Evolutionary conservation across 2,329 filamentous ascomycete species (phyloP).

Genomic region (Cryphonectria carpinicola): DNA sequence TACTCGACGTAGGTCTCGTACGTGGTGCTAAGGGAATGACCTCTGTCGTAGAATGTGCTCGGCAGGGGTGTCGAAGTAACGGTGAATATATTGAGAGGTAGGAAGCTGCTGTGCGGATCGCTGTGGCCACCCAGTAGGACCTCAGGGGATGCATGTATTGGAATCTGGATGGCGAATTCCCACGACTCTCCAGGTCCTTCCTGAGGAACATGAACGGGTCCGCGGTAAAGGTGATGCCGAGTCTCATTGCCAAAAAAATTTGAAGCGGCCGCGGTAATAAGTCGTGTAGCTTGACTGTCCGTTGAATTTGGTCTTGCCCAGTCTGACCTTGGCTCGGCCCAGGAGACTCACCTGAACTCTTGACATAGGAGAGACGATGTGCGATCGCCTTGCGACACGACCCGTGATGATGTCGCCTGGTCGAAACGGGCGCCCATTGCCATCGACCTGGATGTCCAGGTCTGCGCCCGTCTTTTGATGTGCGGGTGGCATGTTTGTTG

Average conservation of each 20-base stretch:
- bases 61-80: conserved; percentile 30
- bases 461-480: neutral
- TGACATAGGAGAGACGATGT: conserved; percentile 32
- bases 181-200: conserved; percentile 29
- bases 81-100: conserved; percentile 16
- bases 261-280: conserved; percentile 34
- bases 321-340: neutral
- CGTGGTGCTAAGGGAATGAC: conserved; percentile 8
- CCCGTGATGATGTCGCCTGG: conserved; percentile 37
- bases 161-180: conserved; percentile 38
- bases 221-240: conserved; percentile 25
- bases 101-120: conserved; percentile 29
- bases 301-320: neutral
- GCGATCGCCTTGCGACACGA: conserved; percentile 31
- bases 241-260: conserved; percentile 32
- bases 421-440: conserved; percentile 17
- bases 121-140: conserved; percentile 7
- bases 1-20: conserved; percentile 43
- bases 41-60: conserved; percentile 14
- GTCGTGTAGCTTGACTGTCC: neutral
- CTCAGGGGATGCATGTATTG: conserved; percentile 24
- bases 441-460: conserved; percentile 23
- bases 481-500: conserved; percentile 17
- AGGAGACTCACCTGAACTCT: conserved; percentile 32
- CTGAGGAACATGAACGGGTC: conserved; percentile 35